Conservation (phyloP, 257 asterid species). For the Henckelia pumila region DNA sequence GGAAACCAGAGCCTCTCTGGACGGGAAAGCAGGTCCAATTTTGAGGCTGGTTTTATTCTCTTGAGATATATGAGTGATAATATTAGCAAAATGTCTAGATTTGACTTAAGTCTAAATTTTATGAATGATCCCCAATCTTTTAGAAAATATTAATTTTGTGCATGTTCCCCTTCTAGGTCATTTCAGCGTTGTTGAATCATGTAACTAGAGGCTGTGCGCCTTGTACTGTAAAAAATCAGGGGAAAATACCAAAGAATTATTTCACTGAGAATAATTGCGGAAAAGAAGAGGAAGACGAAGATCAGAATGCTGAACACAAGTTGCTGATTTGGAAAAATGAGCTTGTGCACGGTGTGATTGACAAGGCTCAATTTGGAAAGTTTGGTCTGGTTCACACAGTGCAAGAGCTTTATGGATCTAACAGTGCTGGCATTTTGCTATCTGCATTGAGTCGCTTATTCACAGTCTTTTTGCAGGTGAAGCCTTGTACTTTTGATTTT, state of each 20-base stretch:
- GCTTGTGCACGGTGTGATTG: slow-evolving; percentile 90
- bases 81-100: slow-evolving; percentile 10
- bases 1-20: slow-evolving; percentile 98
- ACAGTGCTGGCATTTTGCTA: slow-evolving; percentile 84
- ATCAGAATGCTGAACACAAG: slow-evolving; percentile 72
- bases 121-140: neutral
- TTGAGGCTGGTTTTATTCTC: slow-evolving; percentile 12
- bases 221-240: slow-evolving; percentile 75
- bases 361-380: slow-evolving; percentile 98
- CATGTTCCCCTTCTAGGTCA: slow-evolving; percentile 49
- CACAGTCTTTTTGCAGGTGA: slow-evolving; percentile 90
- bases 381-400: slow-evolving; percentile 94
- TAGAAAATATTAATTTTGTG: slow-evolving; percentile 13
- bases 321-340: slow-evolving; percentile 90
- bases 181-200: slow-evolving; percentile 83
- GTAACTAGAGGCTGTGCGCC: slow-evolving; percentile 80
- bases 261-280: slow-evolving; percentile 37
- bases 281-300: slow-evolving; percentile 54
- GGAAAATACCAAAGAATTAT: slow-evolving; percentile 71
- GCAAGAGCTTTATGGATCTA: slow-evolving; percentile 93
- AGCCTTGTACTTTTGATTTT: slow-evolving; percentile 21
- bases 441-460: slow-evolving; percentile 87
- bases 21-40: slow-evolving; percentile 91
- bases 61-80: slow-evolving; percentile 16
- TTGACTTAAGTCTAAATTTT: neutral